phyloP scores from a whole-genome alignment of 2,329 filamentous ascomycete species.

The Shiraia sp. region DNA sequence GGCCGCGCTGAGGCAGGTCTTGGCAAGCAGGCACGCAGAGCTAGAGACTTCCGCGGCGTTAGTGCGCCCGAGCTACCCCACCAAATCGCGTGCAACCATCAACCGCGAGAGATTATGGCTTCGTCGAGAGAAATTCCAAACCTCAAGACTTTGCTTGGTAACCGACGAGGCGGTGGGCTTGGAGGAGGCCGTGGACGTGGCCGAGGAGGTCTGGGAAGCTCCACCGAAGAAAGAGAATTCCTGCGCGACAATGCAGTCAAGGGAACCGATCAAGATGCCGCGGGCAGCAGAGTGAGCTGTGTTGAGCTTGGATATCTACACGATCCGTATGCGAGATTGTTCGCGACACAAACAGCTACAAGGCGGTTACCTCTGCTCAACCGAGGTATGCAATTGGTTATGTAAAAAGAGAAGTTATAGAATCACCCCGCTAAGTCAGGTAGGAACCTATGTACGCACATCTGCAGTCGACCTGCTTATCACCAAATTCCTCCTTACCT shows the following conservation, averaged over 20 bases:
- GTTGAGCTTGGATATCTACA: slow-evolving; percentile 82
- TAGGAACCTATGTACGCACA: slow-evolving; percentile 92
- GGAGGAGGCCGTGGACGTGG: slow-evolving; percentile 55
- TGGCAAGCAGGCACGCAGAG: slow-evolving; percentile 25
- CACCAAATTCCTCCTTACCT: slow-evolving; percentile 65
- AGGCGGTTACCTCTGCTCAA: slow-evolving; percentile 90
- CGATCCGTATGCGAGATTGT: slow-evolving; percentile 75
- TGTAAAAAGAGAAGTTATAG: background rate
- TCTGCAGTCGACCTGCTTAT: slow-evolving; percentile 80
- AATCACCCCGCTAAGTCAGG: background rate
- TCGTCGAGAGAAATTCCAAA: slow-evolving; percentile 75
- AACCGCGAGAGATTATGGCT: slow-evolving; percentile 58
- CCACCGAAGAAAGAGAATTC: slow-evolving; percentile 37
- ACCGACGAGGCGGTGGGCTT: slow-evolving; percentile 51
- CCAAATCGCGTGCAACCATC: slow-evolving; percentile 24
- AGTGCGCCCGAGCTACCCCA: slow-evolving; percentile 31
- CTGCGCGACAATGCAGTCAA: slow-evolving; percentile 77
- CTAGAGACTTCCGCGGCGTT: slow-evolving; percentile 11
- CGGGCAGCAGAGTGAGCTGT: slow-evolving; percentile 84
- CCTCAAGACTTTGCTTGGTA: slow-evolving; percentile 64
- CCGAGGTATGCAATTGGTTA: slow-evolving; percentile 63
- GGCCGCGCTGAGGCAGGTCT: slow-evolving; percentile 12
- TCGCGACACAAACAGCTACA: slow-evolving; percentile 62
- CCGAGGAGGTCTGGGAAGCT: slow-evolving; percentile 23
- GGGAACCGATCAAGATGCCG: slow-evolving; percentile 88